Percentiles rank a stretch among this genome's conserved stretches.
Evolutionary conservation across 306 rosid genomes (phyloP).

Genomic region (Bauhinia variegata): DNA sequence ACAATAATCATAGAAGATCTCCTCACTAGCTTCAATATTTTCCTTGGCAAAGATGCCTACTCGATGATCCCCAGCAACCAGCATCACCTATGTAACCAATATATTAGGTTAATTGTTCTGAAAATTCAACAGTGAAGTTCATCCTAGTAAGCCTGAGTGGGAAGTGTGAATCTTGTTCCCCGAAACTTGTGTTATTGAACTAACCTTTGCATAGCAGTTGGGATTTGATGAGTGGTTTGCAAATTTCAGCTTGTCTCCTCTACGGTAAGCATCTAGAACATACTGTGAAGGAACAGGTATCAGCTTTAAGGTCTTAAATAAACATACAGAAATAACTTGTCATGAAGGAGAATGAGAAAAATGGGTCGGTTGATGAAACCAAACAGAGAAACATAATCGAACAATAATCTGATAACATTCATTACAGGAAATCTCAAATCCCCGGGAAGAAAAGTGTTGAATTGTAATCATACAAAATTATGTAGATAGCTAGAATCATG

Average conservation of each 20-base stretch:
- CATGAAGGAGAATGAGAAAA: conserved; percentile 26
- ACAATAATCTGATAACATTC: not conserved
- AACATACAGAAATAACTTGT: conserved; percentile 23
- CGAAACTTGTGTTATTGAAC: conserved; percentile 28
- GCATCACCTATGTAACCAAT: conserved; percentile 67
- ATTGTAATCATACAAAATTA: too few species aligned
- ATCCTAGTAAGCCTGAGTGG: conserved; percentile 2
- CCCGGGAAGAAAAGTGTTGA: too few species aligned
- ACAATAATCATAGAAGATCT: conserved; percentile 92
- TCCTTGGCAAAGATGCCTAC: conserved; percentile 98
- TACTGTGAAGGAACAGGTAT: conserved; percentile 59
- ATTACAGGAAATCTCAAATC: conserved; percentile 23
- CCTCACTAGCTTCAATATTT: conserved; percentile 87
- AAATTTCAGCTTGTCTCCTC: conserved; percentile 96
- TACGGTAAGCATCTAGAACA: conserved; percentile 96
- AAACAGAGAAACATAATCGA: conserved; percentile 24
- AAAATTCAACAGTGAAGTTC: conserved; percentile 25
- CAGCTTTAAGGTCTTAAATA: conserved; percentile 29
- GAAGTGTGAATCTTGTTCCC: conserved; percentile 10
- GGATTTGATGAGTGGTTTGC: conserved; percentile 97
- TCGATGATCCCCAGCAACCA: conserved; percentile 97
- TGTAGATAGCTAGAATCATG: too few species aligned
- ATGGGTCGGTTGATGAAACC: conserved; percentile 11
- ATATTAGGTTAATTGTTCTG: conserved; percentile 29
- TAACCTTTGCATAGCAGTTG: conserved; percentile 92